Evolutionary conservation across 108 stramenopile species (phyloP).

Genomic region (Nannochloropsis salina): DNA sequence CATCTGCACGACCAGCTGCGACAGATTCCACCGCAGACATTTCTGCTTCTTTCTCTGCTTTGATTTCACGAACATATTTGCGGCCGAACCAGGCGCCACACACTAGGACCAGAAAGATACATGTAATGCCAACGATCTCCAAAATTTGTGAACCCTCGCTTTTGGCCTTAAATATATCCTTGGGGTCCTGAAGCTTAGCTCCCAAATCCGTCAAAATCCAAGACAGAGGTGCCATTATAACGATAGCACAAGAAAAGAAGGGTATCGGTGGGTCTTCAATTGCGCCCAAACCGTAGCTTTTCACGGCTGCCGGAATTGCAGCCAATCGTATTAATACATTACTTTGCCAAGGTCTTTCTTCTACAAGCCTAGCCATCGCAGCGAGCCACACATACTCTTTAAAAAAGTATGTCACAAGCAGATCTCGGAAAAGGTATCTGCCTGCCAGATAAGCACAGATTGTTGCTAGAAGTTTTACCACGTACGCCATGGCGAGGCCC

Average conservation of each 20-base stretch:
- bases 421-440: neutral
- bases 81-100: neutral
- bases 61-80: neutral
- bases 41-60: slow-evolving; percentile 12
- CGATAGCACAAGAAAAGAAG: neutral
- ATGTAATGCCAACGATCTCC: neutral
- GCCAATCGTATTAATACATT: neutral
- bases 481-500: neutral
- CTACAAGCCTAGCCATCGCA: neutral
- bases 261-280: neutral
- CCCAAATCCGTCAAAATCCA: neutral
- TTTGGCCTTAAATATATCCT: slow-evolving; percentile 8
- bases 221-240: neutral
- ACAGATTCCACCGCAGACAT: neutral
- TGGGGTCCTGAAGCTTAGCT: neutral
- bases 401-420: slow-evolving; percentile 1
- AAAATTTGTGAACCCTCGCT: slow-evolving; percentile 1
- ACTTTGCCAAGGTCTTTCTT: slow-evolving; percentile 16
- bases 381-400: slow-evolving; percentile 7
- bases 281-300: neutral
- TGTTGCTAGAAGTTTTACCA: neutral
- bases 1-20: no score
- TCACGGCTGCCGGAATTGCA: neutral
- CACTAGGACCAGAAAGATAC: neutral
- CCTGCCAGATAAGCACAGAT: neutral